A percentile compares a stretch with the other conserved stretches of the same genome.
phyloP scores from a whole-genome alignment of 2,329 filamentous ascomycete genomes.

The Penicillium sp. region DNA sequence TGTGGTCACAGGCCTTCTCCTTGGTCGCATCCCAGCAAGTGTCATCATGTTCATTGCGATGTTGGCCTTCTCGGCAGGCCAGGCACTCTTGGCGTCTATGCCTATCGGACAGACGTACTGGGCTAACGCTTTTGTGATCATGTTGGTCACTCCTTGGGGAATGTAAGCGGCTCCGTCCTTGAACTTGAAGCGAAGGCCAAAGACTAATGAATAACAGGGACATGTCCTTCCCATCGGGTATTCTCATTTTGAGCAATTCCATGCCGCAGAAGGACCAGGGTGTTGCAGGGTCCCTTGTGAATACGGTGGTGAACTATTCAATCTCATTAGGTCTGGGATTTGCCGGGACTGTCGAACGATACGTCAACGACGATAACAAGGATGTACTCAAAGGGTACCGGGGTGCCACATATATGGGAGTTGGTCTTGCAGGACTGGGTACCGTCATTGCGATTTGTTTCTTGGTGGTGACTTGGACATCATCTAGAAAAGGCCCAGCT shows the following conservation, averaged over 20 bases:
- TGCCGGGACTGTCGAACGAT: slow-evolving; percentile 61
- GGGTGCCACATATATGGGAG: slow-evolving; percentile 42
- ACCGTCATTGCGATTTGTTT: slow-evolving; percentile 19
- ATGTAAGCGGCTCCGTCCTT: slow-evolving; percentile 17
- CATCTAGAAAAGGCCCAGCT: slow-evolving; percentile 2
- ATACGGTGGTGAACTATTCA: slow-evolving; percentile 66
- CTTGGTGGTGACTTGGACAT: slow-evolving; percentile 12
- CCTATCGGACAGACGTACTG: slow-evolving; percentile 45
- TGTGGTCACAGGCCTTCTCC: slow-evolving; percentile 34
- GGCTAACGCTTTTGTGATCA: slow-evolving; percentile 35
- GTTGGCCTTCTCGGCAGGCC: slow-evolving; percentile 34
- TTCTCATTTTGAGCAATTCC: slow-evolving; percentile 59
- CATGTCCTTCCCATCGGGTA: slow-evolving; percentile 64
- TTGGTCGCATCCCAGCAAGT: slow-evolving; percentile 30
- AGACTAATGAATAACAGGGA: slow-evolving; percentile 51
- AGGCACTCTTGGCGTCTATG: slow-evolving; percentile 40
- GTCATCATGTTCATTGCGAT: slow-evolving; percentile 39
- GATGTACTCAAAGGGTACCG: slow-evolving; percentile 41
- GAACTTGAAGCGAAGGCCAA: neutral
- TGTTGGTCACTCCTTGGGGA: slow-evolving; percentile 33
- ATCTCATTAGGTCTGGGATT: slow-evolving; percentile 67
- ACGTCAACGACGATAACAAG: slow-evolving; percentile 41
- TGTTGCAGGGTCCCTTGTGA: slow-evolving; percentile 57
- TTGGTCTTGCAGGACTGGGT: slow-evolving; percentile 30
- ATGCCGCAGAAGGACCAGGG: slow-evolving; percentile 51